Base-by-base conservation (phyloP, 2,329 filamentous ascomycete species). In the Periconia macrospinosa region DNA sequence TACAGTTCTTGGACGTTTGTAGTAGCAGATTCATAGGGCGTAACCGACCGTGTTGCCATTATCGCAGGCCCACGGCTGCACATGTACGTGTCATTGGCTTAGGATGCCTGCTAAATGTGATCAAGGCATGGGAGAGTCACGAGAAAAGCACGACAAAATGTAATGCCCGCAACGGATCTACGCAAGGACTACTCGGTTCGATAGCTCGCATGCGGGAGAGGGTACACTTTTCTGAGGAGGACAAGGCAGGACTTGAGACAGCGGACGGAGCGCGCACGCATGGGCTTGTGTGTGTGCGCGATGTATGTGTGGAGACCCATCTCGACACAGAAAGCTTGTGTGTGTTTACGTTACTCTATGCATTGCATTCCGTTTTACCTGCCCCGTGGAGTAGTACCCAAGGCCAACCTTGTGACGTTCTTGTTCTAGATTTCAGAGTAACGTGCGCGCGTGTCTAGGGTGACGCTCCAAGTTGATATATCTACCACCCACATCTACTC, bases 11-110 rank as follows among this genome's bases (percentile, higher is more conserved):
- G 51, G 52, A 61, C 59, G 52, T 47, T n/a, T 41, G 33, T n/a
- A 45, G 65, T 67, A 56, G 62, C 65, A 68, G 61, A 56, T 47
- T 47, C 41, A 40, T 44, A 57, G 57, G 51, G 58, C 59, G 59
- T 47, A 61, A 60, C 60, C 47, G 45, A 45, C 52, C 33, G 17
- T 42, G 17, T 27, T 27, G 8, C 23, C 23, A 8, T 3, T 27
- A 3, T 27, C 23, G 23, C n/a, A 8, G 3, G 23, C 23, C 23
- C 23, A 27, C 23, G 23, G 23, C 23, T 27, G 19, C 30, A 52
- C 19, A 35, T 45, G 23, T 37, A 5, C 41, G 17, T 37, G 23
- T 8, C n/a, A n/a, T 27, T 27, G 3, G 23, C 3, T 27, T 27
- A 8, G 23, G 23, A 27, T 3, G 23, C 8, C 8, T 27, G 8